Percentiles rank a stretch among this genome's conserved stretches.
phyloP scores from a whole-genome alignment of 2,329 filamentous ascomycete species.

The Purpureocillium lavendulum region DNA sequence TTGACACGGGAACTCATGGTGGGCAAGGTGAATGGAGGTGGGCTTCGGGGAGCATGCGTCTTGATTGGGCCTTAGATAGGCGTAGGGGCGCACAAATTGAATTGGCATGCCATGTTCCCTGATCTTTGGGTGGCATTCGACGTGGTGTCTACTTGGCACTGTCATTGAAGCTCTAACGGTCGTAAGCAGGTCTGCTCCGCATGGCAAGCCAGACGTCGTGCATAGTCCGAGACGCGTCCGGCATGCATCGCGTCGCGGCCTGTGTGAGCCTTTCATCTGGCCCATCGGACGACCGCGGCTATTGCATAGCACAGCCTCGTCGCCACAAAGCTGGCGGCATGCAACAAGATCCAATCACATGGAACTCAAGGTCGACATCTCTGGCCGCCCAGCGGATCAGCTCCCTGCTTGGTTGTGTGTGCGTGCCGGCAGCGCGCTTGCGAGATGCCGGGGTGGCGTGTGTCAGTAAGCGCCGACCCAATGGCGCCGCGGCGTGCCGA shows the following conservation, averaged over 20 bases:
- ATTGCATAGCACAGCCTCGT: background rate
- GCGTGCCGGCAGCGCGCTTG: too few species aligned
- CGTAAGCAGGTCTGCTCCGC: too few species aligned
- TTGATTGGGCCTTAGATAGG: slow-evolving; percentile 30
- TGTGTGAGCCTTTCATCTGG: slow-evolving; percentile 4
- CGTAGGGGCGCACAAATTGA: slow-evolving; percentile 32
- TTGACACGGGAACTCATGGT: too few species aligned
- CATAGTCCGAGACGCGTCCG: too few species aligned
- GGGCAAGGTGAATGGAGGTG: too few species aligned
- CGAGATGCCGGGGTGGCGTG: background rate
- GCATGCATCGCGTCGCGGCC: too few species aligned
- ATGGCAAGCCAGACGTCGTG: too few species aligned
- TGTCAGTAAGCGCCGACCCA: slow-evolving; percentile 5
- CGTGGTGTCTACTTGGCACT: too few species aligned
- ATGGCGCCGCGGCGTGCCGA: background rate
- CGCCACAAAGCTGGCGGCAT: background rate
- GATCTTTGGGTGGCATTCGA: slow-evolving; percentile 1
- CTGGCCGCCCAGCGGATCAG: too few species aligned
- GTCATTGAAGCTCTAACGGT: too few species aligned
- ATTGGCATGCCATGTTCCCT: slow-evolving; percentile 19
- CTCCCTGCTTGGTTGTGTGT: too few species aligned
- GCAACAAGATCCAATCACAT: slow-evolving; percentile 4
- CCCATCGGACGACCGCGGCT: background rate
- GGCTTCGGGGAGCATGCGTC: slow-evolving; percentile 13
- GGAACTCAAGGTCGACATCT: too few species aligned